phyloP scores from a whole-genome alignment of 2,329 filamentous ascomycete species.

The Calonectria pauciramosa region DNA sequence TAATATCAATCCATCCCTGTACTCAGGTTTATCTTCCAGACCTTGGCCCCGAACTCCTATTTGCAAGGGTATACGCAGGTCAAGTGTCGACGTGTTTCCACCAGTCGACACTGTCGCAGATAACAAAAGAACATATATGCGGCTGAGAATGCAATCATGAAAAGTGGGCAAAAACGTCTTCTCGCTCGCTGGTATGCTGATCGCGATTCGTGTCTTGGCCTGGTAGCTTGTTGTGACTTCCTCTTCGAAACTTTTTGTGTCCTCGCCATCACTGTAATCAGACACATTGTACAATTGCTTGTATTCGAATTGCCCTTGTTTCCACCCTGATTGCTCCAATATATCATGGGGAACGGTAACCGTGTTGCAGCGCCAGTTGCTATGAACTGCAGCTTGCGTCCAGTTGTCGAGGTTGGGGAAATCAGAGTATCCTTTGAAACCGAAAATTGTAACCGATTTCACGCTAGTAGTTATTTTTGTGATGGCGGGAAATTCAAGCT shows the following conservation, averaged over 20 bases:
- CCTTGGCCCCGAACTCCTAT: background rate
- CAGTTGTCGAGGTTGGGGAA: background rate
- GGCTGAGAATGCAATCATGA: background rate
- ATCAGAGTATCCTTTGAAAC: background rate
- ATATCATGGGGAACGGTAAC: background rate
- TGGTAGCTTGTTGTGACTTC: background rate
- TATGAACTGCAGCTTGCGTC: background rate
- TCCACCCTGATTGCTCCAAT: background rate
- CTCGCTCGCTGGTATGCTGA: background rate
- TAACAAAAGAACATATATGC: slow-evolving; percentile 8
- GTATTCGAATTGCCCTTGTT: background rate
- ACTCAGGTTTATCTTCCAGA: background rate
- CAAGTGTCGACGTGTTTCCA: background rate
- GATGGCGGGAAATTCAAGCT: background rate
- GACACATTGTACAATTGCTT: background rate
- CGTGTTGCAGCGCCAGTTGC: background rate
- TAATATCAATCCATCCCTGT: background rate
- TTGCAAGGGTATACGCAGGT: slow-evolving; percentile 2
- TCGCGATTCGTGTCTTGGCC: background rate
- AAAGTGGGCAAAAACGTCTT: background rate
- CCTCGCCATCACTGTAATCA: background rate
- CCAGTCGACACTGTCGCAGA: background rate
- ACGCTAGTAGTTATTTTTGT: background rate
- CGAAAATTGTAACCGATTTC: background rate
- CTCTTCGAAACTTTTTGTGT: background rate